Percentiles rank a stretch among this genome's conserved stretches.
phyloP scores from a whole-genome alignment of 2,329 filamentous ascomycete species.

The Penicillium expansum region DNA sequence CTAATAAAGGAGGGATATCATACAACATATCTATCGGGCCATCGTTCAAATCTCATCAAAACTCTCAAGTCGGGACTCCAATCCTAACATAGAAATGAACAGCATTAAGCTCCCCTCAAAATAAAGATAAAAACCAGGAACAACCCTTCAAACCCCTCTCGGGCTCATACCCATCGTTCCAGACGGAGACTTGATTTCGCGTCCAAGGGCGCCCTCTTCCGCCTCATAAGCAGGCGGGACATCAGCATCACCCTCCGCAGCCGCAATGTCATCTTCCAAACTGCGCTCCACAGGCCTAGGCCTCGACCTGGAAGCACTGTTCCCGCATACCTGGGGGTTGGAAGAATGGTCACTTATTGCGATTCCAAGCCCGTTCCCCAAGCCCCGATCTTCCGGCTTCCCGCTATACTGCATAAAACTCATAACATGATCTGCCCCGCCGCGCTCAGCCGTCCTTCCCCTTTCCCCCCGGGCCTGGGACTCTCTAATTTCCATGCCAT shows the following conservation, averaged over 20 bases:
- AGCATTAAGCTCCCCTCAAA: not conserved
- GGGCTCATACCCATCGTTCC: conserved; percentile 8
- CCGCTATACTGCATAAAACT: conserved; percentile 29
- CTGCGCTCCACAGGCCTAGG: not conserved
- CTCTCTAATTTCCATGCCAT: conserved; percentile 1
- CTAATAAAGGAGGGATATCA: not conserved
- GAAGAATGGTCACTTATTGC: not conserved
- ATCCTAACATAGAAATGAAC: not conserved
- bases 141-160: not conserved
- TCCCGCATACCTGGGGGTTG: too few relatives aligned
- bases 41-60: not conserved
- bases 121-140: not conserved
- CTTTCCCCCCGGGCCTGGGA: not conserved
- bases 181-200: conserved; percentile 14
- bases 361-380: not conserved
- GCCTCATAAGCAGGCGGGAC: conserved; percentile 17
- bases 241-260: conserved; percentile 1
- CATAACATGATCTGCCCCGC: conserved; percentile 20
- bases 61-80: not conserved
- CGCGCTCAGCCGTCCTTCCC: not conserved
- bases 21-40: not conserved
- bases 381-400: not conserved
- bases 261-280: not conserved
- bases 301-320: not conserved
- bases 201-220: not conserved